Base-by-base conservation (phyloP, 257 asterid genomes). In the Ilex aquifolium region DNA sequence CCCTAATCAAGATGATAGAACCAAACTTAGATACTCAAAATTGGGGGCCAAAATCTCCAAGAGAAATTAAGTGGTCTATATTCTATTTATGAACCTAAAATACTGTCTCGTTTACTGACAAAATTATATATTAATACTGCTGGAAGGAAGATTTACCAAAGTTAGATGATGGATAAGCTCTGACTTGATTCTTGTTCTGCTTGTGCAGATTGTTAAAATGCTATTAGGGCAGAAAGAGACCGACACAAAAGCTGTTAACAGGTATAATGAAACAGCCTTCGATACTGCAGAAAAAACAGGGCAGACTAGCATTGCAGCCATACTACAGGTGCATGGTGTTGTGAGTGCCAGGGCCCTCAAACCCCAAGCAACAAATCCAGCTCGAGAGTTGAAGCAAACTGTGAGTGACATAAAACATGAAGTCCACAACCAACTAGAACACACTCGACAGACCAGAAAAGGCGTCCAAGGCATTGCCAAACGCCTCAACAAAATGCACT, bases 351-450 rank as follows among this genome's bases (percentile, higher is more conserved):
- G 61, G 60, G 21, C 69, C 51, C 44, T 80, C 39, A 68, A 73
- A 67, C 82, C 85, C 0, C 76, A 71, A 13, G 49, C 65, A 15
- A 57, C 65, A 32, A 76, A 74, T 65, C 85, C 85, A 31, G 78
- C 69, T 2, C 67, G 83, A 60, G 79, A 74, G 12, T 57, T 80
- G 66, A 80, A 80, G 63, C 82, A 80, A 36, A 77, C 85, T 0
- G 85, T 80, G 64, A 76, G 82, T 44, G 85, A 80, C 56, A 80
- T 80, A 55, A 80, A 80, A 63, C 80, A 80, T 8, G 85, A 80
- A 64, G 85, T 80, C 6, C 83, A 80, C 62, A 13, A 80, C 42
- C 85, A 80, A 54, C 46, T 80, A 39, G 78, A 80, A 44, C 85
- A 80, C 32, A 74, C 80, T 0, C 69, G 77, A 7, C 85, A 74